Evolutionary conservation across 345 rosid genomes (phyloP).

Genomic region (Gynandropsis gynandra): DNA sequence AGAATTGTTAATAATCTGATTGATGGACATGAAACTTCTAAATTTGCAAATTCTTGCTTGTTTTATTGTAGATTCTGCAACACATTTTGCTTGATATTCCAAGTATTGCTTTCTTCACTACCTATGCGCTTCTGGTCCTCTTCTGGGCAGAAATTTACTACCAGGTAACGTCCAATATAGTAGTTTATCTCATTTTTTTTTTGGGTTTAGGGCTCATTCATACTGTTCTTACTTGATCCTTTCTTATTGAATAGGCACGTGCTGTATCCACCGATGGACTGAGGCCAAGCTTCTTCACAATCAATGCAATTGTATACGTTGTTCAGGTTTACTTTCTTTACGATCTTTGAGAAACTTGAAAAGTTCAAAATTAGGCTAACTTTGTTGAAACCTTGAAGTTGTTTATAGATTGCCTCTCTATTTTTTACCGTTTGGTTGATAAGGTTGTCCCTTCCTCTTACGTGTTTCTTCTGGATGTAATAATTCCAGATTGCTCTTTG

Average conservation of each 20-base stretch:
- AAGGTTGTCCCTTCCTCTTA: not conserved
- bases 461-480: conserved; percentile 6
- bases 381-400: conserved; percentile 11
- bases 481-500: conserved; percentile 62
- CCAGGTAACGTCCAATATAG: conserved; percentile 41
- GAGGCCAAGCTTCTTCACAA: conserved; percentile 68
- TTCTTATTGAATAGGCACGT: conserved; percentile 55
- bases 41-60: conserved; percentile 10
- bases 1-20: not conserved
- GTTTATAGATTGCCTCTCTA: not conserved
- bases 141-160: conserved; percentile 97
- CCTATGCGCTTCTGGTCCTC: conserved; percentile 78
- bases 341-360: conserved; percentile 5
- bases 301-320: conserved; percentile 63
- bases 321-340: conserved; percentile 48
- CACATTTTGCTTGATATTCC: conserved; percentile 79
- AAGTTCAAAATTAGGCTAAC: not conserved
- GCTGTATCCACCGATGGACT: conserved; percentile 78
- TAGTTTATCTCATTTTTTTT: not conserved
- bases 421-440: not conserved
- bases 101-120: conserved; percentile 86
- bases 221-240: conserved; percentile 6
- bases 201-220: not conserved
- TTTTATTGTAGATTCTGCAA: conserved; percentile 49
- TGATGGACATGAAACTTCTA: not conserved